Evolutionary conservation across 345 rosid species (phyloP).

Genomic region (Brassica rapa): DNA sequence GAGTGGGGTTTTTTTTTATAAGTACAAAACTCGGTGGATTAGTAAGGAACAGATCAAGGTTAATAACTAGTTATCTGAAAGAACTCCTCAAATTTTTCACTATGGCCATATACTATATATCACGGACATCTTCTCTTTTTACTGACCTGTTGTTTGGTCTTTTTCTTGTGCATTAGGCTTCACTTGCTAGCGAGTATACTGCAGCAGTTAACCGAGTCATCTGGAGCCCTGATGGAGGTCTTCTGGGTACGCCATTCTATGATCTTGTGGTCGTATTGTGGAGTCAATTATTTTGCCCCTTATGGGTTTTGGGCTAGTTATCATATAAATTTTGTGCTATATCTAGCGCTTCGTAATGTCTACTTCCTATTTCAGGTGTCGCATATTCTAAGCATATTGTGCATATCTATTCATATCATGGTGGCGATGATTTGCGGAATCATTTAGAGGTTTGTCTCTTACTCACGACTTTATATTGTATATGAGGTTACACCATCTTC

Average conservation of each 20-base stretch:
- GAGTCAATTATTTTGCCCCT: slow-evolving; percentile 10
- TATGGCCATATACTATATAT: slow-evolving; percentile 11
- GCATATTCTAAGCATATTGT: slow-evolving; percentile 84
- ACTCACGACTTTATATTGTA: slow-evolving; percentile 33
- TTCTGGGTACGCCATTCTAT: slow-evolving; percentile 50
- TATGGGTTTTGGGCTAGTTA: not conserved
- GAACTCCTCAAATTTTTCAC: slow-evolving; percentile 4
- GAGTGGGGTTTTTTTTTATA: not conserved
- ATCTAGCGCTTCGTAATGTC: not conserved
- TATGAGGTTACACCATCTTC: not conserved
- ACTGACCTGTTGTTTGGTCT: slow-evolving; percentile 23
- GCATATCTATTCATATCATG: slow-evolving; percentile 67
- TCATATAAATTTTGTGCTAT: not conserved
- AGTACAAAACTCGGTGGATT: not conserved
- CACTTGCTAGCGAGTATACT: slow-evolving; percentile 57
- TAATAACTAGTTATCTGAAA: slow-evolving; percentile 22
- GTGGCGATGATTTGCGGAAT: slow-evolving; percentile 49
- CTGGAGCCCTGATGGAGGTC: slow-evolving; percentile 67
- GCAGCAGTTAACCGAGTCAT: slow-evolving; percentile 66
- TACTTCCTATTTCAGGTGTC: slow-evolving; percentile 54
- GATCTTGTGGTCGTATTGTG: not conserved
- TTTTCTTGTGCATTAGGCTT: slow-evolving; percentile 41
- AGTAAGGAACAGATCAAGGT: slow-evolving; percentile 18
- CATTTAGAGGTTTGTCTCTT: slow-evolving; percentile 54
- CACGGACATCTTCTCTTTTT: slow-evolving; percentile 7